A percentile compares a stretch with the other conserved stretches of the same genome.
phyloP scores from a whole-genome alignment of 768 basidiomycete genomes.

The Phylloporus sp. region DNA sequence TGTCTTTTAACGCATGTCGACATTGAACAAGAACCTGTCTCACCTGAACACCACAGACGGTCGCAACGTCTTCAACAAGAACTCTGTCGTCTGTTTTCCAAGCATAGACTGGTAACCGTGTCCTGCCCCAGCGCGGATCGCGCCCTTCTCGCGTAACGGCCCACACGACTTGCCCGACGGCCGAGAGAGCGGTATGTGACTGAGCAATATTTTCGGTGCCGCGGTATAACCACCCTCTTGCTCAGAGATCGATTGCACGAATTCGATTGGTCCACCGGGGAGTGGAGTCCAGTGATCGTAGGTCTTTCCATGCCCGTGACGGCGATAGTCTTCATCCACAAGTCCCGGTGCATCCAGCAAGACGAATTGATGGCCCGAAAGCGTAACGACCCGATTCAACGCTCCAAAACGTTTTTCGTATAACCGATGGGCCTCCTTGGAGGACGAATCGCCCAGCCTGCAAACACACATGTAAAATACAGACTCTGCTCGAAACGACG shows the following conservation, averaged over 20 bases:
- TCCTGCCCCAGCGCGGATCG: conserved; percentile 71
- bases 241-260: conserved; percentile 43
- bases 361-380: conserved; percentile 71
- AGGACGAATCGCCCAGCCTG: conserved; percentile 54
- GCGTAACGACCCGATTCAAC: conserved; percentile 53
- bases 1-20: not conserved
- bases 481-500: not conserved
- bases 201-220: conserved; percentile 55
- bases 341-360: conserved; percentile 72
- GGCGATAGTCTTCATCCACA: conserved; percentile 76
- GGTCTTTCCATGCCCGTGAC: conserved; percentile 42
- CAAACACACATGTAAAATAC: not conserved
- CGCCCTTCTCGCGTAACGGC: conserved; percentile 63
- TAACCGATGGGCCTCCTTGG: conserved; percentile 49
- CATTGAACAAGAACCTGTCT: conserved; percentile 12
- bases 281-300: conserved; percentile 56
- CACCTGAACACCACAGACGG: conserved; percentile 73
- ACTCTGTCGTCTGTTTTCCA: conserved; percentile 72
- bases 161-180: conserved; percentile 75
- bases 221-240: conserved; percentile 23
- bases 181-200: conserved; percentile 81
- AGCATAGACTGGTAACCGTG: conserved; percentile 79
- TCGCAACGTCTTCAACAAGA: conserved; percentile 60
- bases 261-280: conserved; percentile 52
- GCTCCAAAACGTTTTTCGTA: conserved; percentile 64